Base-by-base conservation (phyloP, 148 eudicot species). In the Agrostemma githago region DNA sequence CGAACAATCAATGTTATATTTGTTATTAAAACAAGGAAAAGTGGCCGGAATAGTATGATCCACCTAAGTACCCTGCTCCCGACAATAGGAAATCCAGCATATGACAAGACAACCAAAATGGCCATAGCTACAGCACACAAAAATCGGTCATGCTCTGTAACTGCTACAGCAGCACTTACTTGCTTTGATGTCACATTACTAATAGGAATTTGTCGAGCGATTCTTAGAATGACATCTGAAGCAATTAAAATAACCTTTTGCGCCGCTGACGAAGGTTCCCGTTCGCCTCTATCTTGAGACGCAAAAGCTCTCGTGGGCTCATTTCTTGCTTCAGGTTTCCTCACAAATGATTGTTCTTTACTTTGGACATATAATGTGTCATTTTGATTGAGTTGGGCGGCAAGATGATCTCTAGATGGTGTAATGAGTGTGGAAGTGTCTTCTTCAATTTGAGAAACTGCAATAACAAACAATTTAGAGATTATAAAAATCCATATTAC, bases 21-120 rank as follows among this genome's bases (percentile, higher is more conserved):
- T 71, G 92, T 84, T 68, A 93, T 59, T 61, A 89, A 5, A 74
- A 93, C 82, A 65, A 93, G 85, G 74, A 86, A 77, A 57, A 93
- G 78, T 0, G 98, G 98, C 68, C 89, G 88, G 83, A 85, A 85
- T 72, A 83, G 59, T 62, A 93, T 63, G 73, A 84, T 73, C 59
- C 83, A 77, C 82, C 76, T 84, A 16, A 89, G 63, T 64, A 68
- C 12, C 70, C 40, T 16, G 82, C 79, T 78, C 74, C 92, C 85
- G 37, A 93, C 77, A 37, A 89, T 70, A 26, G 98, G 96, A 46
- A 93, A 87, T 54, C 90, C 88, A 16, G 81, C 68, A 54, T 74
- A 82, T 61, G 92, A 86, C 73, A 91, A 73, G 62, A 87, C 79
- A 56, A 89, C 94, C 65, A 93, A 68, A 63, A 91, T 73, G 15